A percentile compares a stretch with the other conserved stretches of the same genome.
These are phyloP conservation scores for Senna tora DNA, from an alignment of 306 rosid species.

Conservation along the genomic window DNA sequence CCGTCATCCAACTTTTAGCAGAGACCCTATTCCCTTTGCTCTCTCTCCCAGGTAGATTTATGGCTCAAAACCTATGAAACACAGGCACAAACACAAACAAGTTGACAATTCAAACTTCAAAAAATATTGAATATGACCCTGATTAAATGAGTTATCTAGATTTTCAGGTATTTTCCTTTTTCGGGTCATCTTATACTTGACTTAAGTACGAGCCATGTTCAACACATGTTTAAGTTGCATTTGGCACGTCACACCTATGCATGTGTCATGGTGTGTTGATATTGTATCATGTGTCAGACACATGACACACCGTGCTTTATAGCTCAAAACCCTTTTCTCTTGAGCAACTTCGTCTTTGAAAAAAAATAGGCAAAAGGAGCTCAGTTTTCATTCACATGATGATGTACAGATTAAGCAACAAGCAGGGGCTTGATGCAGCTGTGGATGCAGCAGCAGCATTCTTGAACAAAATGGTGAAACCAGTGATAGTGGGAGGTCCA, in stretches of 20 bases:
- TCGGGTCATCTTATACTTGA: no score
- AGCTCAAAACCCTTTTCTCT: background rate
- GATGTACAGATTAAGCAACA: constrained; percentile 46
- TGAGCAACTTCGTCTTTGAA: background rate
- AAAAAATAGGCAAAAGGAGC: background rate
- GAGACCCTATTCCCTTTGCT: constrained; percentile 53
- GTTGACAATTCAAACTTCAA: no score
- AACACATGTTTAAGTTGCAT: no score
- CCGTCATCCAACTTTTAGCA: constrained; percentile 47
- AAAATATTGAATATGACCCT: no score
- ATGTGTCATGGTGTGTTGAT: no score
- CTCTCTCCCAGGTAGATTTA: constrained; percentile 44
- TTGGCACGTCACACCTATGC: no score
- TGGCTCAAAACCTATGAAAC: background rate
- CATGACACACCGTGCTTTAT: no score
- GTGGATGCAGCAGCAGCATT: constrained; percentile 50
- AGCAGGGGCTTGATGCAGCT: constrained; percentile 49
- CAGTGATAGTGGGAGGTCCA: constrained; percentile 54
- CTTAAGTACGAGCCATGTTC: no score
- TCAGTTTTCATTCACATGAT: background rate
- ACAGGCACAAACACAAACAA: no score
- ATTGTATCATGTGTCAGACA: no score
- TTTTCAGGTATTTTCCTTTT: no score
- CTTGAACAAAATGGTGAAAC: constrained; percentile 56
- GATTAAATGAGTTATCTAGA: no score